Evolutionary conservation across 225 moss, liverwort and hornwort genomes (phyloP).

Genomic region (Marchantia paleacea): DNA sequence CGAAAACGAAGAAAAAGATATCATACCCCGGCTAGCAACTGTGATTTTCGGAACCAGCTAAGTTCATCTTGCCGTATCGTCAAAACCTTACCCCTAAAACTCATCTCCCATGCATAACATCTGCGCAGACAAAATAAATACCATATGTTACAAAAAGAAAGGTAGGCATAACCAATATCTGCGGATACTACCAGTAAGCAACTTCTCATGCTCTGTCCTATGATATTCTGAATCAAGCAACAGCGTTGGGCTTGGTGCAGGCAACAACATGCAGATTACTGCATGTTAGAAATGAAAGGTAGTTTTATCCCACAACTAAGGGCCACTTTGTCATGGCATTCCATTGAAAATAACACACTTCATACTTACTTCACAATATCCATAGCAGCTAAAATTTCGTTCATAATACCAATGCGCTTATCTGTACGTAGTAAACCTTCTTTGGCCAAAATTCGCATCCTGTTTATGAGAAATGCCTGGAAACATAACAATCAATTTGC

Average conservation of each 20-base stretch:
- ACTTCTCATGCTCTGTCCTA: too few relatives aligned
- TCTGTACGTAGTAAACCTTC: slow-evolving; percentile 50
- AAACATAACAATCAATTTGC: not conserved
- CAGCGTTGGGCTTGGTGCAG: too few relatives aligned
- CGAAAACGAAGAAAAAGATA: not conserved
- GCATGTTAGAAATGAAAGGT: too few relatives aligned
- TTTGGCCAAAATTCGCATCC: slow-evolving; percentile 40
- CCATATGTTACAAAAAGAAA: not conserved
- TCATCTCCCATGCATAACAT: slow-evolving; percentile 54
- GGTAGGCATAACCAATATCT: not conserved
- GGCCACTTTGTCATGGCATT: too few relatives aligned
- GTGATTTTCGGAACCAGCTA: slow-evolving; percentile 49
- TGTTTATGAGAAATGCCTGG: slow-evolving; percentile 42
- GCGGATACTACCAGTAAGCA: too few relatives aligned
- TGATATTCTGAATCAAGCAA: too few relatives aligned
- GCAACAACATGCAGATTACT: too few relatives aligned
- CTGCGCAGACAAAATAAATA: not conserved
- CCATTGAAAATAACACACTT: too few relatives aligned
- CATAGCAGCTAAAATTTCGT: slow-evolving; percentile 52
- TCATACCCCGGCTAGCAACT: slow-evolving; percentile 38
- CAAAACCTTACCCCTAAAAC: slow-evolving; percentile 41
- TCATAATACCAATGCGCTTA: slow-evolving; percentile 54
- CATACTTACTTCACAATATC: slow-evolving; percentile 53
- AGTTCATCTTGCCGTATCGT: slow-evolving; percentile 40
- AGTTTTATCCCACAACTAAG: too few relatives aligned